phyloP scores from a whole-genome alignment of 805 yeast species.

The Dipodascus albidus region DNA sequence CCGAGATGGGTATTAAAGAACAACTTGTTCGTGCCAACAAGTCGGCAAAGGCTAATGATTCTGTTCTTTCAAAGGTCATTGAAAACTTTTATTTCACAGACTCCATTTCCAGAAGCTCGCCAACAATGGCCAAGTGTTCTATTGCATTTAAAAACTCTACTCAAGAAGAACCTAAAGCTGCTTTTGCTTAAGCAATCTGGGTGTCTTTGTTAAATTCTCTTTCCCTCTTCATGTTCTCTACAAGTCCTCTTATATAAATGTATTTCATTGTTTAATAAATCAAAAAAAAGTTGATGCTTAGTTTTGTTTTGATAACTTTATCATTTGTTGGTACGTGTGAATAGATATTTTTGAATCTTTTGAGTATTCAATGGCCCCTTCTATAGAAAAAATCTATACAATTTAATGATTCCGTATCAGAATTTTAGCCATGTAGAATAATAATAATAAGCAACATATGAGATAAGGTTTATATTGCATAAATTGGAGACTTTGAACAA shows the following conservation, averaged over 20 bases:
- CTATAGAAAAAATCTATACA: no score
- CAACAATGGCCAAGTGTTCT: constrained; percentile 84
- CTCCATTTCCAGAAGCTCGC: constrained; percentile 75
- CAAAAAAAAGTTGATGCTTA: neutral
- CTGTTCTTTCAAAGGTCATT: constrained; percentile 55
- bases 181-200: neutral
- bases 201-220: neutral
- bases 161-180: constrained; percentile 1
- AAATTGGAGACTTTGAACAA: no score
- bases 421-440: no score
- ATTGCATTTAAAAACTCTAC: constrained; percentile 27
- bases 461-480: no score
- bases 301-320: no score
- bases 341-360: neutral
- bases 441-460: no score
- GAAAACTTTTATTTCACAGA: constrained; percentile 82
- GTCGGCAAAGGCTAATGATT: constrained; percentile 33
- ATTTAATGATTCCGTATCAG: no score
- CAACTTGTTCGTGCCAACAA: constrained; percentile 25
- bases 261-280: neutral
- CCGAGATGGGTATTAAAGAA: constrained; percentile 43
- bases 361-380: no score
- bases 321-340: no score
- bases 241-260: neutral
- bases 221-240: neutral